Conservation (phyloP, 2,329 filamentous ascomycete species). For the Diaporthe eres region DNA sequence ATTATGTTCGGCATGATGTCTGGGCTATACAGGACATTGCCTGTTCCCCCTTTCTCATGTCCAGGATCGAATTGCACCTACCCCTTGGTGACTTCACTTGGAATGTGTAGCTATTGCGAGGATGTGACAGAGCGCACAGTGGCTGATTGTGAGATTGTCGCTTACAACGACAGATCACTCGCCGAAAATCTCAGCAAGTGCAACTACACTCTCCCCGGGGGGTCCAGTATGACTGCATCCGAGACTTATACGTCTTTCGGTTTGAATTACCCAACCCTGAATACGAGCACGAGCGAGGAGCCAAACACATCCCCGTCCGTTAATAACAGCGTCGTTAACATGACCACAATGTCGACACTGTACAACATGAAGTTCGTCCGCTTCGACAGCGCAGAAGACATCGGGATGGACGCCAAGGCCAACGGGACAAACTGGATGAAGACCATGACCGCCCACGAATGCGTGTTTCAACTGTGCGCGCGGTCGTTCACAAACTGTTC, state of each 20-base stretch:
- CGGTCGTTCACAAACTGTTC: constrained; percentile 5
- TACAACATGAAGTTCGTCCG: not conserved
- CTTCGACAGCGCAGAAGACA: not conserved
- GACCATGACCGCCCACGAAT: not conserved
- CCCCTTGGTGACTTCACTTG: not conserved
- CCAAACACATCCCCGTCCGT: not conserved
- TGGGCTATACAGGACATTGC: not conserved
- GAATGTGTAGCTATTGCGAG: not conserved
- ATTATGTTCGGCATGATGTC: constrained; percentile 5
- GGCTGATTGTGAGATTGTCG: not conserved
- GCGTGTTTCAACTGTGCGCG: not conserved
- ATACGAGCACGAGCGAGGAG: not conserved
- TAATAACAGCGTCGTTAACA: not conserved
- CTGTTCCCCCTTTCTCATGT: not conserved
- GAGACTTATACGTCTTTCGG: not conserved
- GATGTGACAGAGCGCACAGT: constrained; percentile 4
- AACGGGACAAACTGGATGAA: not conserved
- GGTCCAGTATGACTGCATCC: not conserved
- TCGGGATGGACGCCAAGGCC: not conserved
- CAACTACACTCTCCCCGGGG: constrained; percentile 14
- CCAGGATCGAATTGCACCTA: not conserved
- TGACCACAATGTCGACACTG: not conserved
- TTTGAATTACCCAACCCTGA: not conserved
- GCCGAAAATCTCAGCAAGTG: not conserved
- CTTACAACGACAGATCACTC: not conserved